These are phyloP conservation scores for Saccharum officinarum DNA, from an alignment of 176 grass and related monocot species.

Conservation along the genomic window DNA sequence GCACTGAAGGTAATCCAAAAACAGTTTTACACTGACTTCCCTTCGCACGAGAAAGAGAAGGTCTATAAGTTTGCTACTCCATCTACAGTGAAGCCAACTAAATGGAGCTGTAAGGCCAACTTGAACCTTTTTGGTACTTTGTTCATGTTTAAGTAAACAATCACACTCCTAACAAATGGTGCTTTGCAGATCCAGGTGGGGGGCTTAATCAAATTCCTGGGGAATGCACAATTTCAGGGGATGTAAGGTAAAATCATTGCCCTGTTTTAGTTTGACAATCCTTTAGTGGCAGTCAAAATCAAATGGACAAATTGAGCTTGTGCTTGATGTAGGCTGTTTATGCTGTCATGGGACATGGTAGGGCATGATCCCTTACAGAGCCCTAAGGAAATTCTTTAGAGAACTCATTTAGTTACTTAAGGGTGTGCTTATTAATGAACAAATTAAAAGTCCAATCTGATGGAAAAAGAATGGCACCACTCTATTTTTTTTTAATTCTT, in stretches of 20 bases:
- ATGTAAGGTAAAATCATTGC: slow-evolving; percentile 61
- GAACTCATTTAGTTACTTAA: neutral
- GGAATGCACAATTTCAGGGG: slow-evolving; percentile 97
- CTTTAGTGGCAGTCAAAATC: neutral
- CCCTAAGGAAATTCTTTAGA: neutral
- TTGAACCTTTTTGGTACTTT: slow-evolving; percentile 8
- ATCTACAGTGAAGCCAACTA: slow-evolving; percentile 97
- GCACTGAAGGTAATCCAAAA: slow-evolving; percentile 84
- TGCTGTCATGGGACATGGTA: neutral
- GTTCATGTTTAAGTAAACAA: neutral
- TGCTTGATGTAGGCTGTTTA: neutral
- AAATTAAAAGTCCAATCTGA: neutral
- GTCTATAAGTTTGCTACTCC: slow-evolving; percentile 93
- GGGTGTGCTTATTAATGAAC: neutral
- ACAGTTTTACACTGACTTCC: slow-evolving; percentile 85
- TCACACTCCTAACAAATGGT: slow-evolving; percentile 18
- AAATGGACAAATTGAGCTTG: slow-evolving; percentile 5
- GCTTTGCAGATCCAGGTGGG: slow-evolving; percentile 83
- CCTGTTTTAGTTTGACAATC: neutral
- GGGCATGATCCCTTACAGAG: neutral
- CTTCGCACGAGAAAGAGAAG: slow-evolving; percentile 67
- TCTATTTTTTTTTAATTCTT: slow-evolving; percentile 1
- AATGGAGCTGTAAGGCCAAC: slow-evolving; percentile 82
- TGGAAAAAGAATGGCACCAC: neutral
- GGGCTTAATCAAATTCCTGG: slow-evolving; percentile 95